Evolutionary conservation across 106 monocot genomes (phyloP).

Genomic region (Acorus calamus): DNA sequence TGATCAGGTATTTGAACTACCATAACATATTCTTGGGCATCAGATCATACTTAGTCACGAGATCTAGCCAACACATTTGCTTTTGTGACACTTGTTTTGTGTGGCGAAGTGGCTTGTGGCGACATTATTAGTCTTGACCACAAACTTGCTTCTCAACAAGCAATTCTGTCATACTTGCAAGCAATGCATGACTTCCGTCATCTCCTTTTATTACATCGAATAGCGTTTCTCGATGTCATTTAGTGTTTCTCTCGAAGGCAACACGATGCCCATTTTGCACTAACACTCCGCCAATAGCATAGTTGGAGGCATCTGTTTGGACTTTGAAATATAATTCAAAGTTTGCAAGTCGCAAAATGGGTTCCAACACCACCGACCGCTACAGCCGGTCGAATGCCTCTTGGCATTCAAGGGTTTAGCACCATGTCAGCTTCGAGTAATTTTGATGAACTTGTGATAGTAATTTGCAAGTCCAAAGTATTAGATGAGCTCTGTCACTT

Average conservation of each 20-base stretch:
- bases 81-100: neutral
- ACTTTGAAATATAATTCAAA: neutral
- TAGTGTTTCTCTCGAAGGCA: neutral
- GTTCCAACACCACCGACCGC: neutral
- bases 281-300: neutral
- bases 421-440: too few relatives aligned
- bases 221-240: neutral
- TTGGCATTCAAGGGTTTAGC: too few relatives aligned
- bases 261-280: neutral
- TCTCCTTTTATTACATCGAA: slow-evolving; percentile 1
- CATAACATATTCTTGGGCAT: too few relatives aligned
- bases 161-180: neutral
- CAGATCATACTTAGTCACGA: neutral
- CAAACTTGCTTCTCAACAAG: neutral
- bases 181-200: neutral
- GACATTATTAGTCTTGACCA: neutral
- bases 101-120: neutral
- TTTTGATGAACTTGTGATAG: neutral
- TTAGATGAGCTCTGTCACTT: neutral
- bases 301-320: neutral
- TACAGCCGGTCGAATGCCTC: too few relatives aligned
- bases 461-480: neutral
- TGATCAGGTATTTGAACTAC: too few relatives aligned
- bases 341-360: neutral
- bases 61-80: neutral